A percentile compares a stretch with the other conserved stretches of the same genome.
These are phyloP conservation scores for Glaciozyma martinii DNA, from an alignment of 768 basidiomycete species.

Conservation along the genomic window DNA sequence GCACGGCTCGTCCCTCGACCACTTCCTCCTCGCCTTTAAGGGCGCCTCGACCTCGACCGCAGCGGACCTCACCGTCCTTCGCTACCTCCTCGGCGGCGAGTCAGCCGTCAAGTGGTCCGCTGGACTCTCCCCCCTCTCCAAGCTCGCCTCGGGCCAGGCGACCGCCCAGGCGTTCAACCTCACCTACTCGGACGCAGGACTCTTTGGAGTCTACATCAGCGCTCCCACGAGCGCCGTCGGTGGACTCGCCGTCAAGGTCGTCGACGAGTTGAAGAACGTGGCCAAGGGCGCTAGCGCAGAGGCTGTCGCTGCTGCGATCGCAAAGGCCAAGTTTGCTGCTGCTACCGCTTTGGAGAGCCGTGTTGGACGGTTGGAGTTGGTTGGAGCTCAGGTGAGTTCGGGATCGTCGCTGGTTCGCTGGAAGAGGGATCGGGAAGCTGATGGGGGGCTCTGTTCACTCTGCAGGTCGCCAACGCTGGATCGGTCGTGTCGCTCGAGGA, in stretches of 20 bases:
- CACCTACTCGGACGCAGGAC: conserved; percentile 82
- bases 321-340: conserved; percentile 78
- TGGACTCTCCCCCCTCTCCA: conserved; percentile 60
- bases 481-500: conserved; percentile 52
- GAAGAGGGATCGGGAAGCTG: not conserved
- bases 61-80: conserved; percentile 67
- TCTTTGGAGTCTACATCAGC: conserved; percentile 74
- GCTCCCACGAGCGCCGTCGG: conserved; percentile 57
- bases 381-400: conserved; percentile 60
- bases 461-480: conserved; percentile 35
- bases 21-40: conserved; percentile 80
- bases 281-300: conserved; percentile 49
- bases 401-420: too few species aligned
- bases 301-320: conserved; percentile 67
- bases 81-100: conserved; percentile 67
- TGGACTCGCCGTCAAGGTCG: conserved; percentile 59
- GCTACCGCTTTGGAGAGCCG: conserved; percentile 62
- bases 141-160: conserved; percentile 52
- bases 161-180: conserved; percentile 66
- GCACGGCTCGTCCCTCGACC: conserved; percentile 46
- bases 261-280: conserved; percentile 56
- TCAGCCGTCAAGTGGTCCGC: conserved; percentile 80
- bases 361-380: conserved; percentile 53
- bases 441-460: not conserved
- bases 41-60: conserved; percentile 59